phyloP scores from a whole-genome alignment of 2,329 filamentous ascomycete species.

The Cercospora berteroae region DNA sequence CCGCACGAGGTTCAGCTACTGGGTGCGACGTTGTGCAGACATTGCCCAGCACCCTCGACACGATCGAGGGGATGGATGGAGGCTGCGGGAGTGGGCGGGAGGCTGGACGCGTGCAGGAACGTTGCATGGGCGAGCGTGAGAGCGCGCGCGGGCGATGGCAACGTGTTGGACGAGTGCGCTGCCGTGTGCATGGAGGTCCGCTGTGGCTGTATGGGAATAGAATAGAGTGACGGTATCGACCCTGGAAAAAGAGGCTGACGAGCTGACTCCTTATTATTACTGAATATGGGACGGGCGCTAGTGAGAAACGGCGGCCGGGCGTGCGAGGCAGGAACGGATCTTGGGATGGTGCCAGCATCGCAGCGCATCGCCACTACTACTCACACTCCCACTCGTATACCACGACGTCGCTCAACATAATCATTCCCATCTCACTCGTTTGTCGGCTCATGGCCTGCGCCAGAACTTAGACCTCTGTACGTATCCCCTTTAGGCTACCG shows the following conservation, averaged over 20 bases:
- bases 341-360: not conserved
- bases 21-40: not conserved
- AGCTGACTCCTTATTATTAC: conserved; percentile 9
- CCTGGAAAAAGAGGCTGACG: not conserved
- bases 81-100: not conserved
- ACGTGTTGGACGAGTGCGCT: not conserved
- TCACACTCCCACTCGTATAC: not conserved
- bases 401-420: not conserved
- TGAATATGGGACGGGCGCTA: not conserved
- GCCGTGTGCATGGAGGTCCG: not conserved
- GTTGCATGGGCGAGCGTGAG: not conserved
- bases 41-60: not conserved
- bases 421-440: not conserved
- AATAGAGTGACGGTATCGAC: not conserved
- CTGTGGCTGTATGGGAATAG: not conserved
- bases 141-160: not conserved
- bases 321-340: not conserved
- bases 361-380: not conserved
- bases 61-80: not conserved
- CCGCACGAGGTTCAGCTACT: not conserved
- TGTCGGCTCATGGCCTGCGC: not conserved
- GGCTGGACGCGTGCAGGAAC: not conserved
- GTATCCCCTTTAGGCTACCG: not conserved
- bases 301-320: not conserved
- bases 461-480: not conserved